These are phyloP conservation scores for Urtica urens DNA, from an alignment of 306 rosid genomes.

Conservation along the genomic window DNA sequence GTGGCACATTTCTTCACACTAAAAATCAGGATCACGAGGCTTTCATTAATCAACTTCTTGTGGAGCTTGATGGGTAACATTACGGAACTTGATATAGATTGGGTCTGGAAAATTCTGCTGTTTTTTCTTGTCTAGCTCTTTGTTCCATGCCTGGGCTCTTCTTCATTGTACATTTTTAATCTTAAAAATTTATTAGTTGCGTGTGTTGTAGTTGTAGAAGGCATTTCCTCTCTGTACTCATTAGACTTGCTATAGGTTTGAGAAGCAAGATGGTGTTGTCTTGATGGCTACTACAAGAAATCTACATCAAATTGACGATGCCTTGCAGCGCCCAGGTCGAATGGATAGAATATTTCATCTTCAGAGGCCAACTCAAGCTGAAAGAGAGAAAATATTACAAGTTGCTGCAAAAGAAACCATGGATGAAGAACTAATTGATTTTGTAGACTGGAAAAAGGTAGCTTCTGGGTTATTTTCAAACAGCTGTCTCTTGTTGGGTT, in stretches of 20 bases:
- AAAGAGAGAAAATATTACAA: conserved; percentile 73
- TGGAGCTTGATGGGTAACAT: conserved; percentile 96
- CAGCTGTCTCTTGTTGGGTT: too few species aligned
- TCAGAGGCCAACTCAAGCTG: conserved; percentile 87
- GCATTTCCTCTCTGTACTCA: too few species aligned
- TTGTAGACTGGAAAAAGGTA: conserved; percentile 96
- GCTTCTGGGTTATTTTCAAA: conserved; percentile 10
- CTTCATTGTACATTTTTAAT: not conserved
- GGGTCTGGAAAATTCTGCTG: not conserved
- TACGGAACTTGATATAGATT: not conserved
- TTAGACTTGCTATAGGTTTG: conserved; percentile 49
- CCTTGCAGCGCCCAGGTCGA: conserved; percentile 94
- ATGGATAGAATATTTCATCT: conserved; percentile 99
- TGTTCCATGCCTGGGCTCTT: not conserved
- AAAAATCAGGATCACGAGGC: conserved; percentile 94
- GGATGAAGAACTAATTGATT: conserved; percentile 79
- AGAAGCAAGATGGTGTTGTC: conserved; percentile 98
- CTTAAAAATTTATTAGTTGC: not conserved
- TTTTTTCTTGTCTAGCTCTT: not conserved
- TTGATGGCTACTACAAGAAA: conserved; percentile 95
- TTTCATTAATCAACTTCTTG: conserved; percentile 96
- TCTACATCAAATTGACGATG: conserved; percentile 83
- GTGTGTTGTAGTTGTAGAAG: too few species aligned
- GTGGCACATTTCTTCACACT: conserved; percentile 78
- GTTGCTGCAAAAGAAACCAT: conserved; percentile 76